These are phyloP conservation scores for Penicillium sp. DNA, from an alignment of 2,329 filamentous ascomycete genomes.

Conservation along the genomic window DNA sequence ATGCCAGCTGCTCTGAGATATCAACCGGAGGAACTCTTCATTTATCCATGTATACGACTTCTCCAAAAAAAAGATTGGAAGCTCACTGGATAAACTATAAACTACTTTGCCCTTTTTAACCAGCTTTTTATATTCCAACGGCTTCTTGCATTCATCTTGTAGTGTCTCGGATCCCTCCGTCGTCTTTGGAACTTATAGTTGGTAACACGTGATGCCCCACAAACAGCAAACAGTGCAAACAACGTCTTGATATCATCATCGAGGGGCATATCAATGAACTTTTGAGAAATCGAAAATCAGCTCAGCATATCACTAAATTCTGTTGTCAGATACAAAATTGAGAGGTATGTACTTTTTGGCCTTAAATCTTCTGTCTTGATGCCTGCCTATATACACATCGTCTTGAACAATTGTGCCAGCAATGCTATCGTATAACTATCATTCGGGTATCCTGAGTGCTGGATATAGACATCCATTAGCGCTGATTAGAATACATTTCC, in stretches of 20 bases:
- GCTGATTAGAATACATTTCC: not conserved
- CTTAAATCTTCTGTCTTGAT: not conserved
- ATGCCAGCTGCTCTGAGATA: not conserved
- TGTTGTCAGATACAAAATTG: not conserved
- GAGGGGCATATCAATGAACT: conserved; percentile 17
- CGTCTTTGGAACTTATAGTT: not conserved
- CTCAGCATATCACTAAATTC: not conserved
- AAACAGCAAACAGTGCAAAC: conserved; percentile 3
- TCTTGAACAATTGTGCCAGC: not conserved
- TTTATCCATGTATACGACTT: not conserved
- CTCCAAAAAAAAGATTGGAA: not conserved
- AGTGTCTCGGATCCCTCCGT: not conserved
- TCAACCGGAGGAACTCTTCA: not conserved
- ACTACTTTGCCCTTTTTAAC: not conserved
- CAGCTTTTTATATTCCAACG: not conserved
- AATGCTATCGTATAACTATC: not conserved
- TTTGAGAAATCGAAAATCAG: not conserved
- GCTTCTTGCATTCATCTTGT: not conserved
- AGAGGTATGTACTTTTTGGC: not conserved
- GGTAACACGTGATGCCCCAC: not conserved
- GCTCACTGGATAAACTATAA: not conserved
- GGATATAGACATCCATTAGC: not conserved
- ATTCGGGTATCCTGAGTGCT: not conserved
- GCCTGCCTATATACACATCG: not conserved
- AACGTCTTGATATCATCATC: conserved; percentile 17